Base-by-base conservation (phyloP, 352 stramenopile genomes). In the Globisporangium cylindrosporum region DNA sequence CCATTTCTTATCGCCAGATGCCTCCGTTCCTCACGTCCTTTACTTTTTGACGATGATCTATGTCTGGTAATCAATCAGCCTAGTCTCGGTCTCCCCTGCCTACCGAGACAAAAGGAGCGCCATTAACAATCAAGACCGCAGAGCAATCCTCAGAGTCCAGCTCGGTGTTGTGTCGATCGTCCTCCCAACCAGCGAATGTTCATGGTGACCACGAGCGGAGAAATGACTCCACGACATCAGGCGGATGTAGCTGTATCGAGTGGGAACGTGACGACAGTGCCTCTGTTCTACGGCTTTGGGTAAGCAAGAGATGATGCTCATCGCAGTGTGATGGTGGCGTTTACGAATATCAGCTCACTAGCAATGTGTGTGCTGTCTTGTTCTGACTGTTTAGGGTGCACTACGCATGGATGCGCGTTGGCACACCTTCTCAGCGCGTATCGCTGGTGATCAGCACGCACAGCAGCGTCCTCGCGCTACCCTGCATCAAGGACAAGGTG, bases 401-500 rank as follows among this genome's bases (percentile, higher is more conserved):
- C 66, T 93, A 91, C 61, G 85, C 83, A 20, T 94, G 84, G 84
- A 76, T 93, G 15, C 92, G 91, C 70, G 86, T 77, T 14, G 88
- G 88, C 18, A 91, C 82, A 2, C 88, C 88, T 9, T 83, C 88
- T 3, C 88, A 95, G 66, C 74, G 84, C 67, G 82, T 84, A 18
- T 92, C 84, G 5, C 78, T 95, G 59, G 89, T 92, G 66, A 73
- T 82, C 0, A 86, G 93, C 73, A 95, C 86, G 6, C 84, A 83
- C 32, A 94, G 86, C 67, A 76, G 73, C 54, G 71, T 92, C 59
- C 82, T 92, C 67, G 80, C 83, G 10, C 91, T 95, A 57, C 86
- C 88, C 9, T 95, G 86, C 73, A 83, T 81, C 0, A 84, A 74
- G 55, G 91, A 73, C 63, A 56, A 77, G 38, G 77, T 43, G 29